These are phyloP conservation scores for Ligustrum vulgare DNA, from an alignment of 257 asterid genomes.

Conservation along the genomic window DNA sequence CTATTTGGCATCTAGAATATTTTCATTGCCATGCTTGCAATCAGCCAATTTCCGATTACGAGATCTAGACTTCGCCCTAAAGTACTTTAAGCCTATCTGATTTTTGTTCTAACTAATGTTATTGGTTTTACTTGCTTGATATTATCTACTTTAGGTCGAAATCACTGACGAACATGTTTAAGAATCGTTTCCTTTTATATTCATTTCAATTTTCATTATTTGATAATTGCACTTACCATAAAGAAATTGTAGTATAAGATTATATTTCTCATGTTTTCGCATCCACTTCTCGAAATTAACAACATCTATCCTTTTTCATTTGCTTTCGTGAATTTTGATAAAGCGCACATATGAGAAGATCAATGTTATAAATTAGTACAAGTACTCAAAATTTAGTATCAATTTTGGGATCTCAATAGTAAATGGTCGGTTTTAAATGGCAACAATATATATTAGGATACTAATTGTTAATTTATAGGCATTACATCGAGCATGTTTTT, in stretches of 20 bases:
- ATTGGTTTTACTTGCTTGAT: constrained; percentile 16
- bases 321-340: background rate
- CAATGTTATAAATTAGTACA: too few species aligned
- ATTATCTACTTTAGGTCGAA: constrained; percentile 12
- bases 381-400: too few species aligned
- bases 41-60: constrained; percentile 85
- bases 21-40: constrained; percentile 79
- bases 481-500: too few species aligned
- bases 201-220: constrained; percentile 72
- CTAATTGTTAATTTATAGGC: too few species aligned
- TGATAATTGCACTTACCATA: too few species aligned
- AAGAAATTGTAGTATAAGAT: background rate
- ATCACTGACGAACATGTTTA: constrained; percentile 5
- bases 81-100: constrained; percentile 16
- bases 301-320: background rate
- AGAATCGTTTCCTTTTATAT: constrained; percentile 18
- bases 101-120: constrained; percentile 20
- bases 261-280: background rate
- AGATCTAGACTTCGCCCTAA: constrained; percentile 53
- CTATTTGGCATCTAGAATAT: constrained; percentile 97
- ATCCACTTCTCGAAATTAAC: background rate
- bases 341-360: too few species aligned
- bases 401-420: too few species aligned
- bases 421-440: too few species aligned
- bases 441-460: too few species aligned